Conservation (phyloP, 176 grass and related monocot genomes). For the Elymus sibiricus region DNA sequence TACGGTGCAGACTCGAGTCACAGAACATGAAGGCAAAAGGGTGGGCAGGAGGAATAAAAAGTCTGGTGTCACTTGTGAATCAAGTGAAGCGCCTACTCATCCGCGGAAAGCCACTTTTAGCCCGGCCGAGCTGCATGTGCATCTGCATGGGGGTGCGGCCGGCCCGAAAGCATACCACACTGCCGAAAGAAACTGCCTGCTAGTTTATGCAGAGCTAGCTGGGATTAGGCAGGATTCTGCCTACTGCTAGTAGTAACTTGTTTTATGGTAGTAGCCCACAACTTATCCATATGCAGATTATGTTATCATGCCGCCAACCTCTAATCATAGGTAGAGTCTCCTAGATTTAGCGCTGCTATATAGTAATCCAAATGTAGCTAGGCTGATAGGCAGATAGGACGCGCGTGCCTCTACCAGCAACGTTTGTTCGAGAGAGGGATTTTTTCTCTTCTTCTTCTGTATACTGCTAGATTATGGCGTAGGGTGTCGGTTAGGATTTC, state of each 20-base stretch:
- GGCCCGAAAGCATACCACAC: constrained; percentile 21
- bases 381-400: neutral
- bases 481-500: constrained; percentile 33
- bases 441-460: neutral
- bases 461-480: neutral
- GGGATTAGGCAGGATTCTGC: constrained; percentile 38
- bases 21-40: neutral
- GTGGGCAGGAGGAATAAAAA: constrained; percentile 10
- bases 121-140: constrained; percentile 23
- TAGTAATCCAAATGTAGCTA: neutral
- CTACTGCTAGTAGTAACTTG: constrained; percentile 12
- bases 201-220: constrained; percentile 21
- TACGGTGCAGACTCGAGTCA: neutral
- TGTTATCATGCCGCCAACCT: neutral
- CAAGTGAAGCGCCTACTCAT: neutral
- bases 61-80: neutral
- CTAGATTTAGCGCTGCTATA: neutral
- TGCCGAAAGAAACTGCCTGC: constrained; percentile 19
- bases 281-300: constrained; percentile 22
- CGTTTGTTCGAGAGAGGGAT: neutral
- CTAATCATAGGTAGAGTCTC: neutral
- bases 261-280: constrained; percentile 30
- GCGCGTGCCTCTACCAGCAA: neutral
- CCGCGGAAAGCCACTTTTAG: constrained; percentile 40
- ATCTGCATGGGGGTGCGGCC: constrained; percentile 27